phyloP scores from a whole-genome alignment of 495 filamentous ascomycete species.

The Pyrenopolyporus hunteri region DNA sequence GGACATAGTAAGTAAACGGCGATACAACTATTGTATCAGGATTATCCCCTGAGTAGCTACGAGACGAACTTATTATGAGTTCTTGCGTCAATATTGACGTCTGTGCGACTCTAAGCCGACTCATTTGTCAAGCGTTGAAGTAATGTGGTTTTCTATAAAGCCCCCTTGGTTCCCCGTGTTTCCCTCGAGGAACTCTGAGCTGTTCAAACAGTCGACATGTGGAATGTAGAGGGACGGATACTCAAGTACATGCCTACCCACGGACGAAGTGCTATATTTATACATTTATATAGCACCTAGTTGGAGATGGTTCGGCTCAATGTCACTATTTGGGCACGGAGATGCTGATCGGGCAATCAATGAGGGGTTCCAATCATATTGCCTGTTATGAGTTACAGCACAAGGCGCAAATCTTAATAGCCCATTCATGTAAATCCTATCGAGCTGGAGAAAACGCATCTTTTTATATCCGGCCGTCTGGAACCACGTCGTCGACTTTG shows the following conservation, averaged over 20 bases:
- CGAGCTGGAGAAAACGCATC: not conserved
- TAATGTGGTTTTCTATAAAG: slow-evolving; percentile 1
- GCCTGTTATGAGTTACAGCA: slow-evolving; percentile 11
- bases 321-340: slow-evolving; percentile 1
- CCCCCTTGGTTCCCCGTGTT: not conserved
- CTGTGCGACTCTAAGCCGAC: not conserved
- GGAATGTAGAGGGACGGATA: not conserved
- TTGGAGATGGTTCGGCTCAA: slow-evolving; percentile 16
- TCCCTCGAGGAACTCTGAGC: not conserved
- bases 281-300: not conserved
- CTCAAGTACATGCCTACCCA: slow-evolving; percentile 5
- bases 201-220: not conserved
- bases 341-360: slow-evolving; percentile 11
- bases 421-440: slow-evolving; percentile 6
- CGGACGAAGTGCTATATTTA: slow-evolving; percentile 1
- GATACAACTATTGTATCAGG: not conserved
- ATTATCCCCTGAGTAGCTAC: not conserved
- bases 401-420: not conserved
- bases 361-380: slow-evolving; percentile 22
- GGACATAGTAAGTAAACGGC: slow-evolving; percentile 26
- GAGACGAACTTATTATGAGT: not conserved
- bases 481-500: not conserved
- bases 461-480: not conserved
- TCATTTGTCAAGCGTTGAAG: not conserved
- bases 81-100: slow-evolving; percentile 8